These are phyloP conservation scores for Penicillium hordei DNA, from an alignment of 2,329 filamentous ascomycete genomes.

Conservation along the genomic window DNA sequence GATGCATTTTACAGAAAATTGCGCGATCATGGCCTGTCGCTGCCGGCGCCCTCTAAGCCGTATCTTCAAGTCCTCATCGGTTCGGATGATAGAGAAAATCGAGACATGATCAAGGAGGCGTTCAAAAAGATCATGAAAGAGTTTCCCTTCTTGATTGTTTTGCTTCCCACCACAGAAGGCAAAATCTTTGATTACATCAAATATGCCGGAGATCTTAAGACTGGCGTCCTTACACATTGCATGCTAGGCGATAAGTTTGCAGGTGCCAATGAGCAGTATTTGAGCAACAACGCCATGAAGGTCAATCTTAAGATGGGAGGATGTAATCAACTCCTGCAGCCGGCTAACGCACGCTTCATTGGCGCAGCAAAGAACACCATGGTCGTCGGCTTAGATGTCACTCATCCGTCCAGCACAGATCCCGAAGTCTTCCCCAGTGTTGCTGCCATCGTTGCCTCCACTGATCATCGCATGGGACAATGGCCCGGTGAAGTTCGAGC, in stretches of 20 bases:
- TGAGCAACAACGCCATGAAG: slow-evolving; percentile 70
- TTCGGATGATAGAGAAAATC: neutral
- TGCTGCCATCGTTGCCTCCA: slow-evolving; percentile 73
- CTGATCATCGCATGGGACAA: slow-evolving; percentile 67
- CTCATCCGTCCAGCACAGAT: slow-evolving; percentile 71
- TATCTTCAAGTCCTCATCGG: neutral
- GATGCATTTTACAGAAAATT: neutral
- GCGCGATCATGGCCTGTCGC: slow-evolving; percentile 2
- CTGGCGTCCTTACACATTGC: slow-evolving; percentile 67
- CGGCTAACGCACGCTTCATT: slow-evolving; percentile 56
- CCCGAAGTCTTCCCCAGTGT: slow-evolving; percentile 64
- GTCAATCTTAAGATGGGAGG: slow-evolving; percentile 77
- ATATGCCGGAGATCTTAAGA: slow-evolving; percentile 59
- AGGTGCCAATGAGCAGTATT: slow-evolving; percentile 49
- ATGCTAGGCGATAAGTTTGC: slow-evolving; percentile 53
- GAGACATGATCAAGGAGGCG: neutral
- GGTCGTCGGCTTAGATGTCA: slow-evolving; percentile 83
- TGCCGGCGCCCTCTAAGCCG: neutral
- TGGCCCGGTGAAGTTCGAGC: slow-evolving; percentile 70
- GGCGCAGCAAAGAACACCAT: slow-evolving; percentile 67
- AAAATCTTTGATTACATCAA: slow-evolving; percentile 66
- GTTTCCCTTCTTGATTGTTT: slow-evolving; percentile 8
- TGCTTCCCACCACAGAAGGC: slow-evolving; percentile 54
- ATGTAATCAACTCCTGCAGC: slow-evolving; percentile 63
- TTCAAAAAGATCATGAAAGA: neutral